Evolutionary conservation across 2,329 filamentous ascomycete genomes (phyloP).

Genomic region (Fusarium palustre): DNA sequence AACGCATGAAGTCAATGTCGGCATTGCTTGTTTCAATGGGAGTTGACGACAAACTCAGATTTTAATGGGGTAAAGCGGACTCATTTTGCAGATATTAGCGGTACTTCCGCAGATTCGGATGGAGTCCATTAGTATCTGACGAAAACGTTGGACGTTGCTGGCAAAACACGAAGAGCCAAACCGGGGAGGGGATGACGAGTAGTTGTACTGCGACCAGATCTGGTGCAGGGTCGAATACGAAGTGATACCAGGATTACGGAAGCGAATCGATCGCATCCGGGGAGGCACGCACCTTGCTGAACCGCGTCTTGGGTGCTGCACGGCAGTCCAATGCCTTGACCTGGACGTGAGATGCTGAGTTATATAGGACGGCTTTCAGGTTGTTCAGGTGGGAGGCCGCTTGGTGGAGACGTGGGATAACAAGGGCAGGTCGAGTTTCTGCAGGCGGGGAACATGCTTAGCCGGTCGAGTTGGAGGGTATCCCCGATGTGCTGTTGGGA

Average conservation of each 20-base stretch:
- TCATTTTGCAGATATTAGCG: not conserved
- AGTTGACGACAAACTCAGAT: not conserved
- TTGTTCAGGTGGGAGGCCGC: conserved; percentile 29
- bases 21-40: not conserved
- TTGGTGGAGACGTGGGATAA: conserved; percentile 18
- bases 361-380: conserved; percentile 21
- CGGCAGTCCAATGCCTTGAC: not conserved
- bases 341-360: conserved; percentile 9
- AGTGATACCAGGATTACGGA: not conserved
- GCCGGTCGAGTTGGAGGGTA: conserved; percentile 11
- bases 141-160: not conserved
- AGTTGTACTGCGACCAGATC: not conserved
- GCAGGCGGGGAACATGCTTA: conserved; percentile 22
- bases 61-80: not conserved
- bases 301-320: not conserved
- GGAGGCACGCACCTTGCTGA: not conserved
- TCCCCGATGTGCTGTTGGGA: not conserved
- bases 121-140: not conserved
- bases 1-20: not conserved
- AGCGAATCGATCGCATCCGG: not conserved
- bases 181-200: not conserved
- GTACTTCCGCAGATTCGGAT: not conserved
- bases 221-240: not conserved
- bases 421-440: conserved; percentile 6
- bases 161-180: not conserved